A percentile compares a stretch with the other conserved stretches of the same genome.
Evolutionary conservation across 2,329 filamentous ascomycete species (phyloP).

Genomic region (Akanthomyces uredinophilus): DNA sequence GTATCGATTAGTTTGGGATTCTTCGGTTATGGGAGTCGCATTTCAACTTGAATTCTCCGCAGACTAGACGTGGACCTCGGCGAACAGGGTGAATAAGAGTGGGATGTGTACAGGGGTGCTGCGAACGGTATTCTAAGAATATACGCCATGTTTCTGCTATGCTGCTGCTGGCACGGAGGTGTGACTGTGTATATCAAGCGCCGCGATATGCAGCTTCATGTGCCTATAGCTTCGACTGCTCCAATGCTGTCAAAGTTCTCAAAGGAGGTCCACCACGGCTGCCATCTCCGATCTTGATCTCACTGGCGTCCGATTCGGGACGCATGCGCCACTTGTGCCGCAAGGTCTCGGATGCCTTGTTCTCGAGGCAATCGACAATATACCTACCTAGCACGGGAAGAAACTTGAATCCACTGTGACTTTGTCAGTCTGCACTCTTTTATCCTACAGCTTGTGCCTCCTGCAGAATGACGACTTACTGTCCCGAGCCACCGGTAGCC

Average conservation of each 20-base stretch:
- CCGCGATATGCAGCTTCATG: not conserved
- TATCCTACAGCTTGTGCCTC: too few species aligned
- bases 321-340: slow-evolving; percentile 28
- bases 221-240: slow-evolving; percentile 26
- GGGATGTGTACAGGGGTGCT: not conserved
- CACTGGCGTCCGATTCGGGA: not conserved
- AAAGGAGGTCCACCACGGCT: slow-evolving; percentile 27
- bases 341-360: slow-evolving; percentile 24
- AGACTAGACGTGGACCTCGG: not conserved
- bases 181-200: not conserved
- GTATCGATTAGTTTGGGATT: slow-evolving; percentile 12
- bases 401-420: slow-evolving; percentile 24
- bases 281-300: slow-evolving; percentile 24
- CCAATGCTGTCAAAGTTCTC: slow-evolving; percentile 20
- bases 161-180: not conserved
- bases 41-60: slow-evolving; percentile 1
- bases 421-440: not conserved
- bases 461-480: slow-evolving; percentile 22
- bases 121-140: not conserved
- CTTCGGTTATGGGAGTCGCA: slow-evolving; percentile 2
- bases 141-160: not conserved
- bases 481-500: slow-evolving; percentile 43
- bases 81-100: not conserved
- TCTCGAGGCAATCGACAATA: slow-evolving; percentile 30
- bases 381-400: slow-evolving; percentile 23